Evolutionary conservation across 441 rosid species (phyloP).

Genomic region (Brassica balearica): DNA sequence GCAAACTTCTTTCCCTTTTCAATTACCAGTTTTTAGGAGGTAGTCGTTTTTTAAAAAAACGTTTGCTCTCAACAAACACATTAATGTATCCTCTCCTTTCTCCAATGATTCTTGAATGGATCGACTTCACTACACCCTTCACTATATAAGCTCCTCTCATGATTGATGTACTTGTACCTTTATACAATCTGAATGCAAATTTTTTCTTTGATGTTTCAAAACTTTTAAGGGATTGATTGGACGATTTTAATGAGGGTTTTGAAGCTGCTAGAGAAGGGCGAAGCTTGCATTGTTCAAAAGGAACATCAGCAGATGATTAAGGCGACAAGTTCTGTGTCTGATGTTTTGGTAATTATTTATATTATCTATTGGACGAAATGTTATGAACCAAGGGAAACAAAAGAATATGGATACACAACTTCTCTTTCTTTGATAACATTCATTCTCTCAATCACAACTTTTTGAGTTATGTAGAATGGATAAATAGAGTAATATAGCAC

Average conservation of each 20-base stretch:
- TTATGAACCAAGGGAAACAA: background rate
- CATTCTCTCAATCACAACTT: background rate
- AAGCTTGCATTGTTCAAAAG: background rate
- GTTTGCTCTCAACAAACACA: slow-evolving; percentile 9
- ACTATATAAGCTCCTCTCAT: background rate
- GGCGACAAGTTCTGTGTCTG: background rate
- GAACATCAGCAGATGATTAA: background rate
- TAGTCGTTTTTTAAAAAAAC: background rate
- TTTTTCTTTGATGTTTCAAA: too few species aligned
- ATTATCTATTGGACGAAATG: background rate
- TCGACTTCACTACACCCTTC: background rate
- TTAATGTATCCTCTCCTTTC: background rate
- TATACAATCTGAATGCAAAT: too few species aligned
- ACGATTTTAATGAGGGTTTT: too few species aligned
- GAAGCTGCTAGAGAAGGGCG: too few species aligned
- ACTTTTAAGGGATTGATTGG: too few species aligned
- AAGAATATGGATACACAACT: background rate
- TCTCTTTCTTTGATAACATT: background rate
- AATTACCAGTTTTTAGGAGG: background rate
- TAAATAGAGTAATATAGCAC: too few species aligned
- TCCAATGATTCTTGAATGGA: background rate
- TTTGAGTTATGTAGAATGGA: too few species aligned
- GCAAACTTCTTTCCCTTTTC: slow-evolving; percentile 29
- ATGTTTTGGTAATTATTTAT: background rate
- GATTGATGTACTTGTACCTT: background rate